phyloP scores from a whole-genome alignment of 1,284 basidiomycete species.

The Takashimella tepidaria region DNA sequence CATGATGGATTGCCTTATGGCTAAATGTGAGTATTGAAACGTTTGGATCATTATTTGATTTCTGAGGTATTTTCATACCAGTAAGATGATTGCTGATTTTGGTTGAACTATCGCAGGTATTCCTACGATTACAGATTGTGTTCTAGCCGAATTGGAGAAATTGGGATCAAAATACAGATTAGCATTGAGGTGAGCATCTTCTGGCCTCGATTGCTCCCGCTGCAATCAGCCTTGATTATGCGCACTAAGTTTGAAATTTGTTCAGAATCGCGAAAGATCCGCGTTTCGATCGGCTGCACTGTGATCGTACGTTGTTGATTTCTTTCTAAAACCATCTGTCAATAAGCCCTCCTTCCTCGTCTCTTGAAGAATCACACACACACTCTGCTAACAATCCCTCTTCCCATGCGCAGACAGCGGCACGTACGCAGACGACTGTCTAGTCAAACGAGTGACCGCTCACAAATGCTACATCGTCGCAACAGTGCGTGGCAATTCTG shows the following conservation, averaged over 20 bases:
- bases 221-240: constrained; percentile 3
- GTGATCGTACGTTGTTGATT: constrained; percentile 55
- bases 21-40: constrained; percentile 78
- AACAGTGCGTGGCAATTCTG: constrained; percentile 52
- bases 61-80: neutral
- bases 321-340: neutral
- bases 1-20: constrained; percentile 99
- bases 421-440: constrained; percentile 97
- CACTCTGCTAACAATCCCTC: constrained; percentile 1
- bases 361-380: too few species aligned
- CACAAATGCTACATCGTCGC: constrained; percentile 98
- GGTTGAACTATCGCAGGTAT: constrained; percentile 79
- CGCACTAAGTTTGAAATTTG: neutral
- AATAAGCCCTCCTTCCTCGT: neutral
- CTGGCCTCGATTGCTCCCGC: too few species aligned
- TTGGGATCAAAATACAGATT: constrained; percentile 93
- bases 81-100: neutral
- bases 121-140: constrained; percentile 97
- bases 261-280: constrained; percentile 89
- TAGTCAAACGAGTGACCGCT: constrained; percentile 88
- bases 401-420: constrained; percentile 72
- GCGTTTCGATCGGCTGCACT: constrained; percentile 87
- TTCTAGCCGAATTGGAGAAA: constrained; percentile 96
- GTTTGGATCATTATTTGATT: neutral
- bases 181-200: constrained; percentile 75